phyloP scores from a whole-genome alignment of 805 yeast genomes.

The Monosporozyma unispora region DNA sequence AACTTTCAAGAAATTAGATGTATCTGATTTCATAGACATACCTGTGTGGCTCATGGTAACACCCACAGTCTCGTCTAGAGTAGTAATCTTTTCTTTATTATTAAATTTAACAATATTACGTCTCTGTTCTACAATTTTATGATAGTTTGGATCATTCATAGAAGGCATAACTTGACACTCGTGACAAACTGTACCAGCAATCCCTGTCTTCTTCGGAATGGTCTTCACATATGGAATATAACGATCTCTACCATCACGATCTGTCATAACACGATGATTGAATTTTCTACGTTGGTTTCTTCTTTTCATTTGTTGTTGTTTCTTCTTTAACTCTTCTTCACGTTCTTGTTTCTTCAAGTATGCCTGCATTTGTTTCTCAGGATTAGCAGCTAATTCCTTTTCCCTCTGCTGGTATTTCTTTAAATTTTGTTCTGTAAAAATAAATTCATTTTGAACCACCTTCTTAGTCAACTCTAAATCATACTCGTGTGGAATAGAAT shows the following conservation, averaged over 20 bases:
- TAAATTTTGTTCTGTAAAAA: conserved; percentile 80
- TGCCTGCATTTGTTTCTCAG: conserved; percentile 31
- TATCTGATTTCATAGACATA: conserved; percentile 66
- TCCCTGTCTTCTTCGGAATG: conserved; percentile 77
- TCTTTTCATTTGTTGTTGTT: conserved; percentile 32
- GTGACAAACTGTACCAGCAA: conserved; percentile 82
- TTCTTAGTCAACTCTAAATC: conserved; percentile 71
- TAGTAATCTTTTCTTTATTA: conserved; percentile 53
- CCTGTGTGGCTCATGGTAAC: conserved; percentile 81
- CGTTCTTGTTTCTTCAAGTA: conserved; percentile 28
- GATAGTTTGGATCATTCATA: conserved; percentile 60
- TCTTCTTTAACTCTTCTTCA: conserved; percentile 30
- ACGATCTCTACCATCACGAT: conserved; percentile 36
- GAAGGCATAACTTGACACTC: conserved; percentile 87
- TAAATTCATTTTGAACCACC: conserved; percentile 74
- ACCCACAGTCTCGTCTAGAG: conserved; percentile 75
- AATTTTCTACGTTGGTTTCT: conserved; percentile 30
- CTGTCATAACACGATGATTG: conserved; percentile 32
- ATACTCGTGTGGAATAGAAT: conserved; percentile 72
- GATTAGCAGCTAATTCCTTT: conserved; percentile 29
- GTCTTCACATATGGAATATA: conserved; percentile 78
- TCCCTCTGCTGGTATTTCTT: conserved; percentile 40
- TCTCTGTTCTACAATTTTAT: conserved; percentile 50
- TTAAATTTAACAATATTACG: conserved; percentile 39
- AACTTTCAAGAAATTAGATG: conserved; percentile 56